Base-by-base conservation (phyloP, 805 yeast genomes). In the Monosporozyma siamensis region DNA sequence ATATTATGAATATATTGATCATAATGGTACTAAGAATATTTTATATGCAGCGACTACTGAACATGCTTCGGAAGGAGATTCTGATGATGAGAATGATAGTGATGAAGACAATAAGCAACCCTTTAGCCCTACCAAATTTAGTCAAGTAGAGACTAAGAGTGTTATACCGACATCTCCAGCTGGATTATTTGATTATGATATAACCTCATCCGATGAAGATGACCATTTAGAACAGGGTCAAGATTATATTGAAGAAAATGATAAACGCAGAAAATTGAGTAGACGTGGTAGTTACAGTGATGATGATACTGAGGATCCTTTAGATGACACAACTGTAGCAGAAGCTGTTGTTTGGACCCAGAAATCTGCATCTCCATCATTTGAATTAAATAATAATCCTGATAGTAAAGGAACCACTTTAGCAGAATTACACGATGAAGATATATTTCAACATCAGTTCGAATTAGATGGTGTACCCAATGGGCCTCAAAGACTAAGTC, bases 371-470 rank as follows among this genome's bases (percentile, higher is more conserved):
- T 31, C 35, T 9, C 35, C 35, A 31, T 31, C 53, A 5, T 50
- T 51, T 40, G 38, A 48, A 6, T 29, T 48, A 31, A 44, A 46
- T 21, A 46, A 45, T 7, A 11, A 49, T 3, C 46, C 47, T 6
- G 46, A 46, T 20, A 44, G 51, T 27, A 2, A 38, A 30, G 23
- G 23, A n/a, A 49, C 51, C 3, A 44, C 51, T 4, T 46, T 50
- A 21, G 41, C 50, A 6, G 51, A 44, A 20, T 34, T 49, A 20
- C 46, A 52, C 20, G 49, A 49, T 15, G 51, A 50, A 31, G 51
- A 49, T 47, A 61, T 67, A 4, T 56, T 54, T 68, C 42, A 76
- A 64, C 54, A 71, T 63, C 55, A 70, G 65, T 58, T 76, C 69
- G 38, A 71, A 72, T 9, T 70, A 9, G 64, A 59, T 26, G 63